phyloP scores from a whole-genome alignment of 768 basidiomycete genomes.

The Hebeloma cylindrosporum region DNA sequence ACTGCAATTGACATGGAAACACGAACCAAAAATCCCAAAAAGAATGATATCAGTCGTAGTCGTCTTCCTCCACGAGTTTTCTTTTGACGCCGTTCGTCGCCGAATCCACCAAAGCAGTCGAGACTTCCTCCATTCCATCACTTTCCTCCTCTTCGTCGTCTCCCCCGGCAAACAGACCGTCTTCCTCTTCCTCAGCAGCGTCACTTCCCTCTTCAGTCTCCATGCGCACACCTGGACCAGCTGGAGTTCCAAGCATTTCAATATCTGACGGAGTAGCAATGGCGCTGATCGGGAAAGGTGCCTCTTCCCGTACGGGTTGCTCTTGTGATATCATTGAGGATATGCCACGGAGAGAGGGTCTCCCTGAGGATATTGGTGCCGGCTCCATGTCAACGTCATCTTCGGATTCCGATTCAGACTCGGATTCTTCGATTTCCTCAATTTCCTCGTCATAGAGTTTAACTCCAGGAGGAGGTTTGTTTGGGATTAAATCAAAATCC shows the following conservation, averaged over 20 bases:
- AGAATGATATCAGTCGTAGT: constrained; percentile 54
- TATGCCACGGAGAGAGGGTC: constrained; percentile 18
- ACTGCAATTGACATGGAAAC: constrained; percentile 1
- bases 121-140: constrained; percentile 80
- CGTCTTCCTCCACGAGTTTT: constrained; percentile 84
- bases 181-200: constrained; percentile 72
- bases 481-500: constrained; percentile 86
- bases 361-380: constrained; percentile 24
- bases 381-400: constrained; percentile 73
- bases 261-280: constrained; percentile 68
- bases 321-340: constrained; percentile 36
- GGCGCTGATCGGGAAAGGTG: constrained; percentile 59
- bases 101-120: constrained; percentile 48
- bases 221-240: constrained; percentile 31
- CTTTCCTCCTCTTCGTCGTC: constrained; percentile 77
- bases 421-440: constrained; percentile 79
- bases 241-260: constrained; percentile 56
- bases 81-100: constrained; percentile 66
- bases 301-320: constrained; percentile 41
- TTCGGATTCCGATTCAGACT: constrained; percentile 62
- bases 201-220: constrained; percentile 67
- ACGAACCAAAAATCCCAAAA: constrained; percentile 5
- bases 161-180: constrained; percentile 74
- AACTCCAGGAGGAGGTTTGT: constrained; percentile 76
- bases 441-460: constrained; percentile 79